These are phyloP conservation scores for Aquilaria malaccensis DNA, from an alignment of 345 rosid species.

Conservation along the genomic window DNA sequence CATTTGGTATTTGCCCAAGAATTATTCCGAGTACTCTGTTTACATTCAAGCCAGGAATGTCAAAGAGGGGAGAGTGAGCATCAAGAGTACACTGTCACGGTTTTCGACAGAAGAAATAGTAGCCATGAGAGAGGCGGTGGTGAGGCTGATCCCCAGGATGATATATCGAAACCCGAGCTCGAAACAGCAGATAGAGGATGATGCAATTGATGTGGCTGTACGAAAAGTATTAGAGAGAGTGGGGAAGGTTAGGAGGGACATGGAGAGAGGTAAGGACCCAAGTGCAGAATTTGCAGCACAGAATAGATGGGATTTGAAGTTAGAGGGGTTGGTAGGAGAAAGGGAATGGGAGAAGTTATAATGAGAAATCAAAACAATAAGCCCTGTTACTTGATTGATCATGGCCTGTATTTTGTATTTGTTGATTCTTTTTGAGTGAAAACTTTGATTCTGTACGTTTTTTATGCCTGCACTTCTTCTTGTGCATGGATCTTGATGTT, in stretches of 20 bases:
- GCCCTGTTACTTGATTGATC: too few species aligned
- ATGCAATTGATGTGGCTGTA: slow-evolving; percentile 48
- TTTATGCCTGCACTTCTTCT: too few species aligned
- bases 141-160: slow-evolving; percentile 41
- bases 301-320: slow-evolving; percentile 3
- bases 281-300: slow-evolving; percentile 15
- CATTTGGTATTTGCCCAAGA: slow-evolving; percentile 42
- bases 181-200: slow-evolving; percentile 22
- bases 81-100: slow-evolving; percentile 21
- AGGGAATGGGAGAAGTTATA: background rate
- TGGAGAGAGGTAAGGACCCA: slow-evolving; percentile 21
- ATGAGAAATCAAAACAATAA: too few species aligned
- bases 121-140: slow-evolving; percentile 38
- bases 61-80: slow-evolving; percentile 14
- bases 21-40: slow-evolving; percentile 31
- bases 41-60: slow-evolving; percentile 30
- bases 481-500: too few species aligned
- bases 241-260: slow-evolving; percentile 14
- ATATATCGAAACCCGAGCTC: slow-evolving; percentile 31
- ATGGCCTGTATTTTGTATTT: too few species aligned
- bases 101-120: slow-evolving; percentile 19
- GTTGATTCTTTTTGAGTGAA: too few species aligned
- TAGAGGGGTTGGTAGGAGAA: slow-evolving; percentile 1
- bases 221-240: slow-evolving; percentile 27
- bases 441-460: too few species aligned